A percentile compares a stretch with the other conserved stretches of the same genome.
These are phyloP conservation scores for Saitoella complicata DNA, from an alignment of 805 yeast species.

Conservation along the genomic window DNA sequence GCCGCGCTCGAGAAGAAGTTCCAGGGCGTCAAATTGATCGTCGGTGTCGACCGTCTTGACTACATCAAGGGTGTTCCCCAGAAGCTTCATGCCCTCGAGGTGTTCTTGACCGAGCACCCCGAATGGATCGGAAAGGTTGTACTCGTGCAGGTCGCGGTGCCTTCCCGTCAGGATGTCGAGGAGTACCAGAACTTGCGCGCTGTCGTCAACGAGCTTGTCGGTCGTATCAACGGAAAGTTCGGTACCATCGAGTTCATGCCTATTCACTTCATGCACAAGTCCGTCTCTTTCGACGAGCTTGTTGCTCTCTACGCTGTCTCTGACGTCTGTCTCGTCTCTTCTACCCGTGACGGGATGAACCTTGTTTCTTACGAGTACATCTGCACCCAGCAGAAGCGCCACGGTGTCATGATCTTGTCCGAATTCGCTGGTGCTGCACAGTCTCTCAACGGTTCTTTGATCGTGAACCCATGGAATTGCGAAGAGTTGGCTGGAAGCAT, in stretches of 20 bases:
- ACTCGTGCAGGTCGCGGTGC: constrained; percentile 91
- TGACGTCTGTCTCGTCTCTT: constrained; percentile 83
- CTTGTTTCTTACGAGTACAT: constrained; percentile 90
- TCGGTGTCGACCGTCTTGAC: constrained; percentile 92
- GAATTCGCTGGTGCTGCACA: constrained; percentile 99
- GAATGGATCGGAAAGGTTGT: constrained; percentile 98
- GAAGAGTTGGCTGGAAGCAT: constrained; percentile 82
- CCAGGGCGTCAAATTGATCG: constrained; percentile 65
- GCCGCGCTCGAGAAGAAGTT: constrained; percentile 48
- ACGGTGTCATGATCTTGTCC: constrained; percentile 74
- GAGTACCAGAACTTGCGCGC: constrained; percentile 90
- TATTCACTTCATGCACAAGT: constrained; percentile 87
- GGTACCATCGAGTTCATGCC: constrained; percentile 97
- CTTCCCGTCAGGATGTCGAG: constrained; percentile 94
- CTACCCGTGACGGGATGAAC: constrained; percentile 98
- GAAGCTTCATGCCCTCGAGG: constrained; percentile 88
- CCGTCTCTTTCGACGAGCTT: constrained; percentile 79
- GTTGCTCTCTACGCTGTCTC: constrained; percentile 71
- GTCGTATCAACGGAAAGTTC: constrained; percentile 87
- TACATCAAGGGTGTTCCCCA: constrained; percentile 98
- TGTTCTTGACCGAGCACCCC: constrained; percentile 80
- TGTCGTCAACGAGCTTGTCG: constrained; percentile 89
- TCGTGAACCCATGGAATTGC: constrained; percentile 97
- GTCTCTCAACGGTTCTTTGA: constrained; percentile 78
- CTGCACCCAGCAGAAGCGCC: constrained; percentile 76